Conservation (phyloP, 1,139 yeast species). For the Pneumocystis oryctolagi region DNA sequence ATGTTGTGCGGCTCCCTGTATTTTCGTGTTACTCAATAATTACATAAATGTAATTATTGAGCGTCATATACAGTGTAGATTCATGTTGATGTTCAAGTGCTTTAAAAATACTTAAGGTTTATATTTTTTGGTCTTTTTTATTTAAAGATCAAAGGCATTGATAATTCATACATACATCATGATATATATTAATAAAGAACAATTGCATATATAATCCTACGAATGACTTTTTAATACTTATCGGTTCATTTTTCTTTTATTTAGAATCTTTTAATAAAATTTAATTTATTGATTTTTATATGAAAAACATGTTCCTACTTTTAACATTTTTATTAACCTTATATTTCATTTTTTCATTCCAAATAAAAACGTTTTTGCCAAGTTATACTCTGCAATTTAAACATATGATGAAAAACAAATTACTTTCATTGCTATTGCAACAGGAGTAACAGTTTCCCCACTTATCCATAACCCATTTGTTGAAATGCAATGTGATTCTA, state of each 20-base stretch:
- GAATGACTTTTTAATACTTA: no score
- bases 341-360: not conserved
- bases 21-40: not conserved
- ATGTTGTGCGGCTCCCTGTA: not conserved
- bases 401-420: not conserved
- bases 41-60: not conserved
- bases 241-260: not conserved
- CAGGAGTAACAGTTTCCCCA: not conserved
- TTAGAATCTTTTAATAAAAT: no score
- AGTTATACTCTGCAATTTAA: not conserved
- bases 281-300: no score
- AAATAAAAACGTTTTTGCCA: not conserved
- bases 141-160: not conserved
- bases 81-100: not conserved
- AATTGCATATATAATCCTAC: not conserved
- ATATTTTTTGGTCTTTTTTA: not conserved
- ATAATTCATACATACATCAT: not conserved
- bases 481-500: not conserved
- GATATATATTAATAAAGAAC: not conserved
- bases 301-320: no score
- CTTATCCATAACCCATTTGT: not conserved
- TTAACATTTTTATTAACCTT: no score
- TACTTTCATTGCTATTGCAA: not conserved
- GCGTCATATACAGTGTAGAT: slow-evolving; percentile 1
- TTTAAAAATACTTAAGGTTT: not conserved